These are phyloP conservation scores for Priceomyces medius DNA, from an alignment of 805 yeast species.

Conservation along the genomic window DNA sequence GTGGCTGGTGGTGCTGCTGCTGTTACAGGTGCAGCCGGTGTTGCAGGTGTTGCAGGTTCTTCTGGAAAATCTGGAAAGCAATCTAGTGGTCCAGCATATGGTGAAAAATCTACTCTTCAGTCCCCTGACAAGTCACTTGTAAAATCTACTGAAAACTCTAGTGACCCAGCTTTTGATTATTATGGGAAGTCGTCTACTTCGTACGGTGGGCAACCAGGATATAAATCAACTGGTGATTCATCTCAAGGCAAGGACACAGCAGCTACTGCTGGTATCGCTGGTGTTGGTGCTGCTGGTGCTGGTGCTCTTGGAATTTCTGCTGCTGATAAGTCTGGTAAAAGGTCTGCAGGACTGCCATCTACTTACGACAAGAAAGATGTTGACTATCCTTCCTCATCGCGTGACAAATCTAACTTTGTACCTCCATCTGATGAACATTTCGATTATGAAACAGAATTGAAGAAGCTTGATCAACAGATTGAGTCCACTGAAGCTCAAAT, in stretches of 20 bases:
- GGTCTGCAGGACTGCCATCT: neutral
- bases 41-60: neutral
- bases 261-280: neutral
- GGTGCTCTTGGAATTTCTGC: constrained; percentile 1
- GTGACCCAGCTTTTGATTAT: too few species aligned
- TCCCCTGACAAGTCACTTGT: too few species aligned
- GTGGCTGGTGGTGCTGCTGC: constrained; percentile 13
- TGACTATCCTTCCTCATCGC: too few species aligned
- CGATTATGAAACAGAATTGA: constrained; percentile 23
- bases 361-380: neutral
- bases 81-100: neutral
- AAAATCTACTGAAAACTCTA: too few species aligned
- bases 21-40: neutral
- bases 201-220: neutral
- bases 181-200: too few species aligned
- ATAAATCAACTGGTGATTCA: neutral
- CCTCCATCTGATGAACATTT: constrained; percentile 15
- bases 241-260: neutral
- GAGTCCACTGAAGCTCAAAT: constrained; percentile 25
- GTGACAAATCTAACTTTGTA: neutral
- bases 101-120: neutral
- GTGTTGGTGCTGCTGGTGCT: constrained; percentile 6
- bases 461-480: constrained; percentile 23
- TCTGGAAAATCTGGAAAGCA: neutral
- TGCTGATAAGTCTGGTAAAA: neutral